Conservation (phyloP, 225 moss, liverwort and hornwort genomes). For the Polytrichum formosum region DNA sequence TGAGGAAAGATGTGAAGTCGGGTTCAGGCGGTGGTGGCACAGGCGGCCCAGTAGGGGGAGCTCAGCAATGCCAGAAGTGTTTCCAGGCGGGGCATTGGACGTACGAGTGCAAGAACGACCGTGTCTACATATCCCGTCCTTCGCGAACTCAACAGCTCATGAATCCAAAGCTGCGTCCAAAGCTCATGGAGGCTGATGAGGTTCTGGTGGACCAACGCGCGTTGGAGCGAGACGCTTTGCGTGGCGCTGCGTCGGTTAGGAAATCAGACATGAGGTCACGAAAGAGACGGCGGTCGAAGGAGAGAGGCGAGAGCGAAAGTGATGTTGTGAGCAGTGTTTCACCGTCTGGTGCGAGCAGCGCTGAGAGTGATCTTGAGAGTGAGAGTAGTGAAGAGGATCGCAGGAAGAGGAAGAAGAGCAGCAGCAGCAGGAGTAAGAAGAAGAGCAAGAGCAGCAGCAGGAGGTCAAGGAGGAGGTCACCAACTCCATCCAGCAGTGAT, state of each 20-base stretch:
- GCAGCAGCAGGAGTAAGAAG: constrained; percentile 8
- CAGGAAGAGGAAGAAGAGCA: constrained; percentile 10
- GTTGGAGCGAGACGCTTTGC: constrained; percentile 31
- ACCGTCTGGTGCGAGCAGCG: constrained; percentile 22
- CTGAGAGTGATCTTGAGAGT: constrained; percentile 38
- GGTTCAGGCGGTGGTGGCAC: constrained; percentile 13
- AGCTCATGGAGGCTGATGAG: constrained; percentile 46
- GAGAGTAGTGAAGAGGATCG: constrained; percentile 38
- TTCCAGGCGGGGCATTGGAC: constrained; percentile 88
- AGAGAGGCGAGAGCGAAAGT: constrained; percentile 27
- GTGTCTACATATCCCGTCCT: constrained; percentile 76
- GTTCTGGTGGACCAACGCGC: constrained; percentile 25
- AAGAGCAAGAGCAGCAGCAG: background rate
- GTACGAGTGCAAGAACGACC: constrained; percentile 81
- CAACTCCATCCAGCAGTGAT: background rate
- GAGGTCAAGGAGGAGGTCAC: background rate
- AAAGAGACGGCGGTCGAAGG: constrained; percentile 44
- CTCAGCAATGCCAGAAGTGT: constrained; percentile 85
- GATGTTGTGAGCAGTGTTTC: constrained; percentile 5
- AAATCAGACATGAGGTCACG: constrained; percentile 28
- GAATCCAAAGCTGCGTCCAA: constrained; percentile 56
- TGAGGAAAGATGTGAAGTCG: constrained; percentile 66
- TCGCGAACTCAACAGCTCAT: constrained; percentile 75
- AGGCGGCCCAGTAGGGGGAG: constrained; percentile 29
- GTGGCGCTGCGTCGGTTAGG: constrained; percentile 18